Evolutionary conservation across 2,329 filamentous ascomycete genomes (phyloP).

Genomic region (Aspergillus awamori): DNA sequence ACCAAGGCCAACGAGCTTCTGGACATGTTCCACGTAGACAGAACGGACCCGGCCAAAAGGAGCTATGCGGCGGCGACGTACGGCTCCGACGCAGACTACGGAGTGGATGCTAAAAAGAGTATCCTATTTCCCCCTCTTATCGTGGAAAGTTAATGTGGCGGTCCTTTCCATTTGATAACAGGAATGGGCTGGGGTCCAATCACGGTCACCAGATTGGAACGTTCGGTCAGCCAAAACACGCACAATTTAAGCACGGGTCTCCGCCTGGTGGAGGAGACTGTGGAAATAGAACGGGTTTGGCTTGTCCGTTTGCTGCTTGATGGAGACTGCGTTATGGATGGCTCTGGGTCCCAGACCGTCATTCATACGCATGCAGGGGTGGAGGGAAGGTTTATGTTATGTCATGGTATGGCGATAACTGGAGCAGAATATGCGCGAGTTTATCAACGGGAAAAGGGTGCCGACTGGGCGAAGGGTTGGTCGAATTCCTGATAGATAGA

Average conservation of each 20-base stretch:
- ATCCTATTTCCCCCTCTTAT: conserved; percentile 57
- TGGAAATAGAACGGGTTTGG: conserved; percentile 1
- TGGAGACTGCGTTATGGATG: neutral
- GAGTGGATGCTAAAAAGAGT: conserved; percentile 52
- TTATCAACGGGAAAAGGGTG: conserved; percentile 35
- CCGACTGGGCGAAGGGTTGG: conserved; percentile 26
- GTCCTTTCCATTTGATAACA: conserved; percentile 33
- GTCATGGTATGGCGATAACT: conserved; percentile 22
- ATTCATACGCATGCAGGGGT: neutral
- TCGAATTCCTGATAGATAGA: conserved; percentile 22
- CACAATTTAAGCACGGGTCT: conserved; percentile 21
- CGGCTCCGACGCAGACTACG: conserved; percentile 71
- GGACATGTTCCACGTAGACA: conserved; percentile 73
- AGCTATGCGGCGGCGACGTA: conserved; percentile 64
- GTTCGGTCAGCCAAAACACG: conserved; percentile 14
- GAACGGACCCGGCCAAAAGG: conserved; percentile 55
- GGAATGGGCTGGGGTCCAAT: conserved; percentile 24
- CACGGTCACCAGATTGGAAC: conserved; percentile 1
- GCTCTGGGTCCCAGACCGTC: neutral
- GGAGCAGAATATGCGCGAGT: conserved; percentile 28
- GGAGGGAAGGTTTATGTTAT: conserved; percentile 25
- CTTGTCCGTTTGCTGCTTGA: conserved; percentile 1
- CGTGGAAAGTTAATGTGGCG: conserved; percentile 38
- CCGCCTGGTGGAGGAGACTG: conserved; percentile 6
- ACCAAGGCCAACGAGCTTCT: conserved; percentile 71